Evolutionary conservation across 2,329 filamentous ascomycete genomes (phyloP), one percentile per base, ranked within the genome.

Genomic region (Paracoccidioides lutzii): DNA sequence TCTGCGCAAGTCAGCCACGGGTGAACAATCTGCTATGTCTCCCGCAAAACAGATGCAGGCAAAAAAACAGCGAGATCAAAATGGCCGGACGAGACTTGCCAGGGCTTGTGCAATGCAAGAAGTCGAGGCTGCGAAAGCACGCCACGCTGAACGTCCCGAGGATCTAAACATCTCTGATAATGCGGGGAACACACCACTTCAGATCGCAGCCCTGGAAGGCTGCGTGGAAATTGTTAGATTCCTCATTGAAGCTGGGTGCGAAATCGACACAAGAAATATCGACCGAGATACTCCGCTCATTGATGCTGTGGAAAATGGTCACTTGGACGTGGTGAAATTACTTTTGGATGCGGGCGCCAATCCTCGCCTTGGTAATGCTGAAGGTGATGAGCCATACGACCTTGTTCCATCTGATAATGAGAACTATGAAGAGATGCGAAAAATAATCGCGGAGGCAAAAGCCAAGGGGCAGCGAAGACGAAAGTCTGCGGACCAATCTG

Each of bases 221-320:
- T 87, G 85, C 68, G 84, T 84, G 37, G 82, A 93, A 55, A 90
- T 97, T 56, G 93, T 97, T 42, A 84, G 87, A 67, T 85, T 95
- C 54, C 75, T 98, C 42, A 83, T 98, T 59, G 81, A 88, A 7
- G 84, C 88, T 59, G 88, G 88, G 38, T 95, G 90, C 71, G 85
- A 88, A 55, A 79, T 93, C 48, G 87, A 96, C 65, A 91, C 79
- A 52, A 84, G 88, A 64, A 83, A 83, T 56, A 81, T 81, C 56
- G 85, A 90, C 63, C 89, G 88, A 65, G 93, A 98, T 65, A 97
- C 93, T 0, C 93, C 93, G 33, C 78, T 98, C 40, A 85, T 98
- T 54, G 93, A 98, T 74, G 93, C 93, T 4, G 90, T 97, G 33
- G 93, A 97, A 63, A 98, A 98, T 65, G 88, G 88, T 0, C 90